These are phyloP conservation scores for Botrytis byssoidea DNA, from an alignment of 2,329 filamentous ascomycete genomes.

Conservation along the genomic window DNA sequence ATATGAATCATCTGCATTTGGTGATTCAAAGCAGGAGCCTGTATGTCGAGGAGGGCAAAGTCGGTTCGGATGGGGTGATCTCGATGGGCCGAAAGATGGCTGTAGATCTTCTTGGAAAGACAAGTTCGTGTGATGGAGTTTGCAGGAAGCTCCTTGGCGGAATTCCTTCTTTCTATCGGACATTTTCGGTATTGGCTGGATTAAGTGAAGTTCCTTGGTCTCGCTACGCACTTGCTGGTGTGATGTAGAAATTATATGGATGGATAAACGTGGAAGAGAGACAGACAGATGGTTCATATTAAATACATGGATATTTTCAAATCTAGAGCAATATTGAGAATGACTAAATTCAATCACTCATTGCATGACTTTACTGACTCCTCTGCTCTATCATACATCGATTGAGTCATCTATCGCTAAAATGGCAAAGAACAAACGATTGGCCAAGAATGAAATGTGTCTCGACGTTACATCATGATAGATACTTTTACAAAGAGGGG, in stretches of 20 bases:
- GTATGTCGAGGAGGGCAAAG: neutral
- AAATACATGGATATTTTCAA: neutral
- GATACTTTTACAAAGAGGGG: neutral
- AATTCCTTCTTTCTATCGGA: neutral
- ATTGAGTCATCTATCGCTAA: neutral
- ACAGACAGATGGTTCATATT: neutral
- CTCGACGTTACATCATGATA: neutral
- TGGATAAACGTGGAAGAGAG: neutral
- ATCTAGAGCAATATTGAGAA: neutral
- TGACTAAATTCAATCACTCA: neutral
- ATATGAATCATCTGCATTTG: neutral
- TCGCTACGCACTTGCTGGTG: neutral
- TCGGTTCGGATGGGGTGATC: neutral
- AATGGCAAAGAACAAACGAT: neutral
- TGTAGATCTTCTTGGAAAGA: neutral
- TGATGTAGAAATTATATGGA: neutral
- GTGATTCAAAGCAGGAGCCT: neutral
- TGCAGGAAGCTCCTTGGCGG: neutral
- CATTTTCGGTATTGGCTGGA: neutral
- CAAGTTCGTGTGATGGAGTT: neutral
- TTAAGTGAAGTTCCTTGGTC: neutral
- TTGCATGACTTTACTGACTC: neutral
- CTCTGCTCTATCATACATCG: neutral
- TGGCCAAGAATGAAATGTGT: neutral
- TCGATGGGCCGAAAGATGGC: neutral